Evolutionary conservation across 2,329 filamentous ascomycete species (phyloP), one percentile per base, ranked within the genome.

Genomic region (Aspergillus pseudonomiae): DNA sequence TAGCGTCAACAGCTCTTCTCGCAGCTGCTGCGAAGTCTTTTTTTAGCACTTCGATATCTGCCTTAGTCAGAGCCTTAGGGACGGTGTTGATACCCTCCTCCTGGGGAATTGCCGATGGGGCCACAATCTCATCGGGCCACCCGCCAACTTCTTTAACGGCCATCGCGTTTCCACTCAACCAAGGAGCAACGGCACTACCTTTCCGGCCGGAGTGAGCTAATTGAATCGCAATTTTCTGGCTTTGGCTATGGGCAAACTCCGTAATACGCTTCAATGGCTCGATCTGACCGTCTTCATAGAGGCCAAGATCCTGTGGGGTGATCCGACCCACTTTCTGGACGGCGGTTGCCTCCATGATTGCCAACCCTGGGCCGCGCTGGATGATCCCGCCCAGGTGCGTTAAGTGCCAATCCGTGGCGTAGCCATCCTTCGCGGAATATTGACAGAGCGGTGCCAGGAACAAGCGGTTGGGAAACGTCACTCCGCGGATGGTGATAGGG

Each of bases 231-330:
- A 92, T 88, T 67, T 91, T 88, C 72, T 92, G 89, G 73, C 84
- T 85, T 77, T 96, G 93, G 26, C 86, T 87, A 80, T 96, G 93
- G 3, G 91, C 87, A 66, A 93, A 96, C 66, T 96, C 91, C 43
- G 89, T 87, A 57, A 94, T 85, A 64, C 86, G 85, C n/a, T 70
- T 69, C 61, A 96, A 79, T 0, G 89, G 88, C 68, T 85, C 89
- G 63, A 94, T 89, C 76, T 97, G 94, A 34, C 85, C 87, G 76
- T 97, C 94, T 65, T 90, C 84, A 93, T 93, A 97, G 4, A 97
- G 80, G 0, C 94, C 75, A 9, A 70, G 57, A 55, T 75, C 73
- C 45, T 75, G 64, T 0, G 93, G 92, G 0, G 91, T 91, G 80
- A 96, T 96, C 60, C 93, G 87, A 30, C 93, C 93, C 68, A 93